Evolutionary conservation across 805 yeast species (phyloP).

Genomic region (Helenozyma rhizophorensis): DNA sequence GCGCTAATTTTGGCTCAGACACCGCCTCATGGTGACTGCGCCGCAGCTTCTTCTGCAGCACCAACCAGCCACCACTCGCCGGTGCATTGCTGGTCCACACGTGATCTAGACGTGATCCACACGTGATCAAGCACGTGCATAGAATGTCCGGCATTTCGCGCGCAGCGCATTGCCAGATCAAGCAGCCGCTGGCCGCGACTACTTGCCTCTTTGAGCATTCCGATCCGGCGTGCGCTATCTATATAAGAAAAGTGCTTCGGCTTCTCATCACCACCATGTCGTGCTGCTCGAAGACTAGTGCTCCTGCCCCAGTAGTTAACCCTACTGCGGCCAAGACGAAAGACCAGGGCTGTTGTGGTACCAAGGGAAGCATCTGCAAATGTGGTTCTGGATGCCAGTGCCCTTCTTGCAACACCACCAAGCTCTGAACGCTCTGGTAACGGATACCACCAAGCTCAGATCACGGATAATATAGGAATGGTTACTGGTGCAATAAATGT

Average conservation of each 20-base stretch:
- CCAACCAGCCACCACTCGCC: too few relatives aligned
- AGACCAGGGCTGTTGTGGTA: constrained; percentile 23
- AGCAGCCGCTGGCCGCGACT: constrained; percentile 8
- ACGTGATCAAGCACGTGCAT: too few relatives aligned
- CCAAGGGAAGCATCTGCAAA: constrained; percentile 31
- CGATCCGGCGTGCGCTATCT: constrained; percentile 5
- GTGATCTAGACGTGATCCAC: too few relatives aligned
- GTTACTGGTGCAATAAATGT: too few relatives aligned
- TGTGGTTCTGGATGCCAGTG: constrained; percentile 40
- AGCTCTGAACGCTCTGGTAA: constrained; percentile 21
- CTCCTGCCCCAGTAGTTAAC: constrained; percentile 12
- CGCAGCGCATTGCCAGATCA: constrained; percentile 2
- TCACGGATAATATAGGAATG: too few relatives aligned
- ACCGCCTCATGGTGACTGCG: too few relatives aligned
- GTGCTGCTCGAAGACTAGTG: constrained; percentile 12
- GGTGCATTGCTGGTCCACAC: too few relatives aligned
- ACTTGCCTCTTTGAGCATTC: constrained; percentile 6
- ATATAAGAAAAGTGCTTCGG: not conserved
- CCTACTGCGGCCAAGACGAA: constrained; percentile 12
- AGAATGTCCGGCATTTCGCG: too few relatives aligned
- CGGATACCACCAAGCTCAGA: too few relatives aligned
- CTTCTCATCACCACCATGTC: constrained; percentile 10
- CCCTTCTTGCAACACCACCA: constrained; percentile 40
- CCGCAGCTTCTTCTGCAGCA: too few relatives aligned
- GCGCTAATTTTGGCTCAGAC: too few relatives aligned